Percentiles rank a stretch among this genome's conserved stretches.
Conservation (phyloP, 441 rosid species). For the Lagerstroemia fauriei region DNA sequence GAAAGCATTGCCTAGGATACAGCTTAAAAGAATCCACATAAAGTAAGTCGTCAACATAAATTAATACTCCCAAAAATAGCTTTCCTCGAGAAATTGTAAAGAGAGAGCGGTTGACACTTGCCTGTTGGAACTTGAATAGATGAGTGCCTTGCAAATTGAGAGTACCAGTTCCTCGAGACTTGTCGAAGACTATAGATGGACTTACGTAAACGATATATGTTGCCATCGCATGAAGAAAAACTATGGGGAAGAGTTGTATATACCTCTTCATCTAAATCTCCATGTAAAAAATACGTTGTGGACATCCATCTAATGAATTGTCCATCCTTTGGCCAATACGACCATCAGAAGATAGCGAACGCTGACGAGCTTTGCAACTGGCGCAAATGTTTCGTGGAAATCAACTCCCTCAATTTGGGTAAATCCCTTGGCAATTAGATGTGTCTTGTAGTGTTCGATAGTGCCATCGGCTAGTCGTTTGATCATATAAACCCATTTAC, state of each 20-base stretch:
- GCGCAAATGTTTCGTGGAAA: background rate
- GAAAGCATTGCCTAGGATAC: too few relatives aligned
- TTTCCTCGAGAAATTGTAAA: too few relatives aligned
- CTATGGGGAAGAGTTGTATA: background rate
- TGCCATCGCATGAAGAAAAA: background rate
- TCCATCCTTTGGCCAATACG: background rate
- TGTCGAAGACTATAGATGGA: too few relatives aligned
- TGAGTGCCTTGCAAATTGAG: too few relatives aligned
- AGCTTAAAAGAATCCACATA: too few relatives aligned
- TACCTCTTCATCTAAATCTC: constrained; percentile 8
- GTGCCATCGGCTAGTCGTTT: background rate
- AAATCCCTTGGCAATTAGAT: background rate
- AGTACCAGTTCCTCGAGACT: too few relatives aligned
- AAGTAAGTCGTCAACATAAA: too few relatives aligned
- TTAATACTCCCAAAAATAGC: too few relatives aligned
- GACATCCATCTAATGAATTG: background rate
- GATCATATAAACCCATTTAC: background rate
- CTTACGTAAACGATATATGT: too few relatives aligned
- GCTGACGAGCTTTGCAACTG: background rate
- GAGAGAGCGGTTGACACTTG: too few relatives aligned
- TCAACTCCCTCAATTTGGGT: background rate
- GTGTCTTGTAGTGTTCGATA: background rate
- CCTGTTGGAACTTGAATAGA: too few relatives aligned
- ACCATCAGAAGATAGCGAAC: background rate
- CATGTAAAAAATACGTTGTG: background rate